Base-by-base conservation (phyloP, 2,329 filamentous ascomycete species). In the Monilinia laxa region DNA sequence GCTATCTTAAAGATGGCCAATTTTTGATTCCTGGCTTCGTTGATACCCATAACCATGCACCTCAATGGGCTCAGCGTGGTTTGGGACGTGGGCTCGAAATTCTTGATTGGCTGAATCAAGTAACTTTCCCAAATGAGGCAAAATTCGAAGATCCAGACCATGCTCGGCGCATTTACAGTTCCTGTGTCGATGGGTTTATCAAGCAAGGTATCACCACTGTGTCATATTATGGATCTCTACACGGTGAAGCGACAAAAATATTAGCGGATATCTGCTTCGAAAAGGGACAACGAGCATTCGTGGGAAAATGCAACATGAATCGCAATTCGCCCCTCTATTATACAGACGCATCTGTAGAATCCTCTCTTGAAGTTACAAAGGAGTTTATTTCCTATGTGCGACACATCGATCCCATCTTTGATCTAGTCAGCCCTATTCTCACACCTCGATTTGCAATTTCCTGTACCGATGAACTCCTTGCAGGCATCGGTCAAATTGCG, bases 141-240 rank as follows among this genome's bases (percentile, higher is more conserved):
- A 92, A 89, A 10, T 87, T 97, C 69, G 79, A 82, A 18, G 82
- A 87, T 71, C 80, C 87, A 6, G 71, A 78, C 60, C 85, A 85
- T 72, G 91, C 92, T 1, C 81, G 81, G 35, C 81, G 81, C 35
- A 87, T 95, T 69, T 98, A 97, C 79, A 83, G 84, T 45, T 87
- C 89, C 67, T 90, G 91, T 70, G 85, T 98, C 68, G 82, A 86
- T 20, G 87, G 90, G 59, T 95, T 92, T 0, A 84, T 98, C 5
- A 84, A 90, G 28, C 87, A 97, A 76, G 94, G 94, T 70, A 97
- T 94, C 20, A 98, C 94, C 0, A 93, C 90, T 14, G 92, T 92
- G 10, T 86, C 91, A 23, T 97, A 97, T 83, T 97, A 90, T 77
- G 92, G 93, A 67, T 97, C 94, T 28, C 86, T 92, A 69, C 89